phyloP scores from a whole-genome alignment of 768 basidiomycete genomes.

The Multifurca ochricompacta region DNA sequence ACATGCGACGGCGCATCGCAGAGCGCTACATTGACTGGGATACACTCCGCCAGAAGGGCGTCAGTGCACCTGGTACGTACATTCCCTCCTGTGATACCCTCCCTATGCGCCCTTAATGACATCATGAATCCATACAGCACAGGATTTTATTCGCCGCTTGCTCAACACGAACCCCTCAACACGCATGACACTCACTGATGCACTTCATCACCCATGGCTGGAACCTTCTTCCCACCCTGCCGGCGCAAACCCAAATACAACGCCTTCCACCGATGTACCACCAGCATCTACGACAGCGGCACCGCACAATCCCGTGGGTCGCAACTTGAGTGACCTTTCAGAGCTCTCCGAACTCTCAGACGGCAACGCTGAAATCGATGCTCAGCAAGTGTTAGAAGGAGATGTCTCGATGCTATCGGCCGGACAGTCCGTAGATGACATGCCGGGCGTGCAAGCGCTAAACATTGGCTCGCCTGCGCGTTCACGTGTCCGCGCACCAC shows the following conservation, averaged over 20 bases:
- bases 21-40: constrained; percentile 15
- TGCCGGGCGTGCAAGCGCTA: constrained; percentile 9
- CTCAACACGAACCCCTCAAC: constrained; percentile 53
- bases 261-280: background rate
- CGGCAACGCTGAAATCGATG: background rate
- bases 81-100: background rate
- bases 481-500: background rate
- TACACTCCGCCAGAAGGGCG: background rate
- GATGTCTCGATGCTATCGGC: constrained; percentile 18
- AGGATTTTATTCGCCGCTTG: constrained; percentile 59
- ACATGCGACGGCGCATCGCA: constrained; percentile 14
- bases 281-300: background rate
- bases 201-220: constrained; percentile 77
- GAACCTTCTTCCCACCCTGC: background rate
- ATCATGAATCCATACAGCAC: constrained; percentile 33
- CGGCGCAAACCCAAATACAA: background rate
- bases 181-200: constrained; percentile 66
- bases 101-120: background rate
- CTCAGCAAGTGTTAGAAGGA: too few species aligned
- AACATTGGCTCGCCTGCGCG: background rate
- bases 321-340: constrained; percentile 6
- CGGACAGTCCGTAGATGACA: background rate
- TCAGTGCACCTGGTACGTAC: constrained; percentile 40
- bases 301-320: background rate
- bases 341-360: constrained; percentile 7